Base-by-base conservation (phyloP, 352 stramenopile species). In the Globisporangium heterothallicum region DNA sequence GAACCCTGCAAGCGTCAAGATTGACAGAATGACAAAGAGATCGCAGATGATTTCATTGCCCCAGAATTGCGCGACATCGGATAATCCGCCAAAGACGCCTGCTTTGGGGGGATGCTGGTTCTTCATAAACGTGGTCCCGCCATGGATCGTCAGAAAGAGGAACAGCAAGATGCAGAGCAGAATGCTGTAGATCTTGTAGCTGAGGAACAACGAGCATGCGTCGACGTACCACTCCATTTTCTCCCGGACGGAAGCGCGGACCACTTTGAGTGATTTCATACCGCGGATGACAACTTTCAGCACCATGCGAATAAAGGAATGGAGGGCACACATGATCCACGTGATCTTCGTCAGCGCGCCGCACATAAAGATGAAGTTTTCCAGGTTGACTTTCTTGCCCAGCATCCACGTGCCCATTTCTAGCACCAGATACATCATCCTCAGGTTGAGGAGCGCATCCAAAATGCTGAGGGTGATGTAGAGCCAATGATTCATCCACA, bases 401-500 rank as follows among this genome's bases (percentile, higher is more conserved):
- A 86, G 62, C 70, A 86, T 84, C 59, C 61, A 86, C 35, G 72
- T 70, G 4, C 71, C 76, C 16, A 82, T 71, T 22, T 78, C 49
- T 3, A 75, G 56, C 2, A 73, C 58, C 6, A 68, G 59, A 42
- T 84, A 85, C 8, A 59, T 81, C 49, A 74, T 61, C 0, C 73
- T 66, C 0, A 84, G 13, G 45, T 68, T 81, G 1, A 64, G 46
- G 7, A 84, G 48, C 6, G 71, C 55, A 10, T 87, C 73, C 29
- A 84, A 41, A 14, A 84, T 74, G 48, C 76, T 85, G 0, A 85
- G 36, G 2, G 63, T 30, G 6, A 84, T 83, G 56, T 85, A 87
- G 1, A 85, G 57, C 76, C 76, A 87, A 43, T 87, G 73, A 50
- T 84, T 87, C 49, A 85, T 79, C 76, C 76, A 85, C 2, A 81